Evolutionary conservation across 2,329 filamentous ascomycete genomes (phyloP).

Genomic region (Ceratocystis colombiana): DNA sequence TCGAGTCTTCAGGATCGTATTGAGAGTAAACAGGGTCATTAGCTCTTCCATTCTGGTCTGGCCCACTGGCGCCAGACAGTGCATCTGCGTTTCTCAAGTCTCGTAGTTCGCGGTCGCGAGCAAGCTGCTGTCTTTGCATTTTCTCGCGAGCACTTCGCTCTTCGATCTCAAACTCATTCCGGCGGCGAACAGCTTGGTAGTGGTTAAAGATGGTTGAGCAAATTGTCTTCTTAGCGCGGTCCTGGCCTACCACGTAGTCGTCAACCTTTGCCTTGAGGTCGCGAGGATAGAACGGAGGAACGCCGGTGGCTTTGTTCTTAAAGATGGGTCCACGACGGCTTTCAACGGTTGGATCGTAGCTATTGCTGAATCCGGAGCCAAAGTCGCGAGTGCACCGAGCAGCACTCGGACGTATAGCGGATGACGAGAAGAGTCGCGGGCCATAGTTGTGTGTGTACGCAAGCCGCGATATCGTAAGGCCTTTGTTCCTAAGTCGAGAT

Average conservation of each 20-base stretch:
- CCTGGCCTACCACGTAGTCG: constrained; percentile 92
- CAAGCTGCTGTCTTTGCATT: constrained; percentile 57
- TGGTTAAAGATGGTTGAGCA: constrained; percentile 94
- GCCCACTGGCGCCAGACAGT: constrained; percentile 25
- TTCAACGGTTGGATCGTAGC: constrained; percentile 47
- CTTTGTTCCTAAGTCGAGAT: background rate
- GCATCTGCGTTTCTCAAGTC: constrained; percentile 21
- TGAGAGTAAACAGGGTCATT: constrained; percentile 19
- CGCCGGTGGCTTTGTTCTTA: constrained; percentile 43
- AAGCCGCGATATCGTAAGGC: constrained; percentile 21
- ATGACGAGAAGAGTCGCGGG: constrained; percentile 29
- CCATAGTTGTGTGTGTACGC: constrained; percentile 19
- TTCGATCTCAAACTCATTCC: constrained; percentile 65
- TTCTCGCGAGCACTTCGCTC: constrained; percentile 51
- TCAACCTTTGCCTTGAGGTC: constrained; percentile 83
- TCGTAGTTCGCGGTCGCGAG: constrained; percentile 52
- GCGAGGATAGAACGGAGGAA: constrained; percentile 53
- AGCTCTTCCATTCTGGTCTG: constrained; percentile 13
- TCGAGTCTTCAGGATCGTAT: constrained; percentile 27
- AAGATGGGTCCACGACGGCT: constrained; percentile 51
- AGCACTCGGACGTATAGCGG: constrained; percentile 26
- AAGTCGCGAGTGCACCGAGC: constrained; percentile 41
- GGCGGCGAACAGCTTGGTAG: constrained; percentile 74
- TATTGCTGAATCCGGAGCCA: constrained; percentile 49
- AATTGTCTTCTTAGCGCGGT: constrained; percentile 85